Evolutionary conservation across 345 rosid genomes (phyloP), one percentile per base, ranked within the genome.

Genomic region (Sonneratia alba): DNA sequence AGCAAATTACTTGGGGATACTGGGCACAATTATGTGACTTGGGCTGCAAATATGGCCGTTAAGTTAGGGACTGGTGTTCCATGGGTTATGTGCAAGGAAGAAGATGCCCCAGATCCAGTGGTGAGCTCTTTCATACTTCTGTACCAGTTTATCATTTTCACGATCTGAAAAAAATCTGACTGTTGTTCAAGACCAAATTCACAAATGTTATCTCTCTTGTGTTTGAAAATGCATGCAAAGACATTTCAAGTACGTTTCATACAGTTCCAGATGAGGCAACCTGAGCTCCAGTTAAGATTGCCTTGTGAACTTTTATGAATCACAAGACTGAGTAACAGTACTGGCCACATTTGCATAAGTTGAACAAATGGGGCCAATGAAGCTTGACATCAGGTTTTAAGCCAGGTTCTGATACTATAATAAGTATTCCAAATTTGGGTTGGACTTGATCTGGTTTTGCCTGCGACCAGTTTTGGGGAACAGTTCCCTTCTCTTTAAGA

Each of bases 1-100:
- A 94, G 96, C 57, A 91, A 95, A 81, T 66, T 80, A 74, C 76
- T 87, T 24, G 99, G 98, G 2, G 84, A 84, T 65, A 85, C 81
- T 43, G 99, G 98, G 36, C 83, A 89, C 74, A 90, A 89, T 78
- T 95, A 95, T 75, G 81, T 95, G 79, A 84, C 86, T 66, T 96
- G 99, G 99, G 99, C 97, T 6, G 99, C 99, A 59, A 81, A 92
- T 74, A 92, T 96, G 99, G 99, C 99, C 51, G 75, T 91, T 57
- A 81, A 87, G 70, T 81, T 86, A 49, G 89, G 89, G 74, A 90
- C 98, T 43, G 97, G 98, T 24, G 98, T 96, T 66, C 99, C 98
- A 4, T 96, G 99, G 99, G 87, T 96, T 22, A 96, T 96, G 99
- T 96, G 99, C 90, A 92, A 96, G 79, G 99, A 96, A 86, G 90